These are phyloP conservation scores for Pulveroboletus sp. DNA, from an alignment of 768 basidiomycete genomes.

Conservation along the genomic window DNA sequence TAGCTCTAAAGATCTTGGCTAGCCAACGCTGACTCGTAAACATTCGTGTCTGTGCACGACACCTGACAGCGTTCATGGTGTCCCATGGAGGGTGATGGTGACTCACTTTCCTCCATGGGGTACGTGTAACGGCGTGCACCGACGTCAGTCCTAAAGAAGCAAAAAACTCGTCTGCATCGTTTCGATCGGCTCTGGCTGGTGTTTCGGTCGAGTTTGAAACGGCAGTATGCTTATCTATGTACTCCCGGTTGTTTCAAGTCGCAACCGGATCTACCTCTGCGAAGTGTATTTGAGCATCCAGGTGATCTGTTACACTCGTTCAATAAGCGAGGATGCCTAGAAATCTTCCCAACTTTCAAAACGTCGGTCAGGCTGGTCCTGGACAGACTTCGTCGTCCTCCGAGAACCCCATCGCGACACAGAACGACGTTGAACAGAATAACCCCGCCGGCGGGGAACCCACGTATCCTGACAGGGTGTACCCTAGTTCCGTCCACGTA, in stretches of 20 bases:
- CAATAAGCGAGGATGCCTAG: conserved; percentile 15
- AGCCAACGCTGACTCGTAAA: neutral
- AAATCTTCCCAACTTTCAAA: conserved; percentile 8
- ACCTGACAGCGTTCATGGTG: neutral
- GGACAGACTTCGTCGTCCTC: conserved; percentile 1
- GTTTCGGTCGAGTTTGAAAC: conserved; percentile 19
- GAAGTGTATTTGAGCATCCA: conserved; percentile 10
- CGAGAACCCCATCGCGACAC: neutral
- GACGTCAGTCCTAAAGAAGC: no score
- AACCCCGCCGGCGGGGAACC: neutral
- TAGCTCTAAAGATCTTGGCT: neutral
- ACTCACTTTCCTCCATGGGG: conserved; percentile 3
- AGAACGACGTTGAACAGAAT: neutral
- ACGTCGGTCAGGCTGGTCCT: conserved; percentile 21
- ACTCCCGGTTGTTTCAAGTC: neutral
- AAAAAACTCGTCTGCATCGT: neutral
- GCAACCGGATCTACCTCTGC: neutral
- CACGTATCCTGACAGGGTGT: conserved; percentile 2
- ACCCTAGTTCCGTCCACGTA: conserved; percentile 9
- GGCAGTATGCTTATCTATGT: conserved; percentile 7
- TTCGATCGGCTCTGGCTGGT: neutral
- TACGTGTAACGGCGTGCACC: neutral
- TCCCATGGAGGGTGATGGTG: conserved; percentile 4
- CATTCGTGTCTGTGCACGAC: neutral
- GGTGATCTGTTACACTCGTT: conserved; percentile 13